phyloP scores from a whole-genome alignment of 352 stramenopile species.

The Pythium vanterpoolii region DNA sequence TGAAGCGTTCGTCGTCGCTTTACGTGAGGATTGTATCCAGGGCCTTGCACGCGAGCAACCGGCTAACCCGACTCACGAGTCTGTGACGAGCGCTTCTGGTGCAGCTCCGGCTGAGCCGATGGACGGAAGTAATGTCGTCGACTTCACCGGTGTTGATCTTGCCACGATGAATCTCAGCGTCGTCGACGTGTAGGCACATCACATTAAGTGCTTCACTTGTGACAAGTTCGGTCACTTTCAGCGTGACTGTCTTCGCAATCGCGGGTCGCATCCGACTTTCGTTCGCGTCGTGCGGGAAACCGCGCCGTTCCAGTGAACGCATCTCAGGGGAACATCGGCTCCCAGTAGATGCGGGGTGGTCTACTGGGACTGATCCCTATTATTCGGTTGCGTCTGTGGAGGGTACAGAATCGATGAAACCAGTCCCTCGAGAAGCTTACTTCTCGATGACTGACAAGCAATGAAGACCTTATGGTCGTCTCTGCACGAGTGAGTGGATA shows the following conservation, averaged over 20 bases:
- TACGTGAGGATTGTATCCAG: neutral
- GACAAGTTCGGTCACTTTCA: slow-evolving; percentile 11
- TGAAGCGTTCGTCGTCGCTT: neutral
- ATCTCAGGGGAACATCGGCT: slow-evolving; percentile 17
- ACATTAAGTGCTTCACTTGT: slow-evolving; percentile 15
- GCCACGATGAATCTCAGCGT: slow-evolving; percentile 1
- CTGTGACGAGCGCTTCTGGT: neutral
- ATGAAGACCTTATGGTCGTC: slow-evolving; percentile 10
- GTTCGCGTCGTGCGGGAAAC: neutral
- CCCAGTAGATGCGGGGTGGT: slow-evolving; percentile 26
- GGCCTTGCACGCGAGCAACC: neutral
- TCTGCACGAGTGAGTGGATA: slow-evolving; percentile 7
- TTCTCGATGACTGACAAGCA: slow-evolving; percentile 11
- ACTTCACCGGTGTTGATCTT: slow-evolving; percentile 5
- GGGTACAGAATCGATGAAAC: slow-evolving; percentile 6
- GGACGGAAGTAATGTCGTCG: too few relatives aligned
- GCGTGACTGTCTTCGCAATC: slow-evolving; percentile 7
- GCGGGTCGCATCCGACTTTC: neutral
- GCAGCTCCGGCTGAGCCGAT: neutral
- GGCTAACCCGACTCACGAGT: neutral
- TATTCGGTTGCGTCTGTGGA: slow-evolving; percentile 1
- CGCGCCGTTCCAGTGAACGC: neutral
- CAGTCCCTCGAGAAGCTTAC: slow-evolving; percentile 12
- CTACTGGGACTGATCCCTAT: slow-evolving; percentile 20
- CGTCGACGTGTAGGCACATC: slow-evolving; percentile 7